phyloP scores from a whole-genome alignment of 2,329 filamentous ascomycete genomes.

The Pochonia chlamydosporia region DNA sequence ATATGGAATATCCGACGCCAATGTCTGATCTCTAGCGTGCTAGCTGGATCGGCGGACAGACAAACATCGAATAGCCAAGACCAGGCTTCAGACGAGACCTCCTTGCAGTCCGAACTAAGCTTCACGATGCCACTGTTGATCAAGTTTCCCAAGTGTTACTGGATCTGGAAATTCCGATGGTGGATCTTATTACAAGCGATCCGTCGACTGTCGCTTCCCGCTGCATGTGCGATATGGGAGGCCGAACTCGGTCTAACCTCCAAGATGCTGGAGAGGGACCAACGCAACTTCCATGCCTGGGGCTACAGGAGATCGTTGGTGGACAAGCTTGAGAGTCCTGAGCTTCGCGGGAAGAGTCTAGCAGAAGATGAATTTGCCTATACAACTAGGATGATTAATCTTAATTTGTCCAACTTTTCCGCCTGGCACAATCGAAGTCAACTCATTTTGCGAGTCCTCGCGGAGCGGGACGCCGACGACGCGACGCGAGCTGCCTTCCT shows the following conservation, averaged over 20 bases:
- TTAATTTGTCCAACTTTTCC: conserved; percentile 3
- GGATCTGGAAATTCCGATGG: conserved; percentile 1
- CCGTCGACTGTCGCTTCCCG: not conserved
- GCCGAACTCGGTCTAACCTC: not conserved
- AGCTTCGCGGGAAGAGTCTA: not conserved
- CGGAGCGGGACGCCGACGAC: not conserved
- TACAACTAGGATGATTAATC: not conserved
- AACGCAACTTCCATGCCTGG: conserved; percentile 4
- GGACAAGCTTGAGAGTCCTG: not conserved
- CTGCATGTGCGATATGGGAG: not conserved
- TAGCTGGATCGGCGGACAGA: conserved; percentile 31
- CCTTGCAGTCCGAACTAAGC: not conserved
- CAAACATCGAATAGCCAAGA: too few relatives aligned
- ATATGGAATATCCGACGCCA: conserved; percentile 84
- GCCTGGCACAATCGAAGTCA: conserved; percentile 4
- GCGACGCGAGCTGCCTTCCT: not conserved
- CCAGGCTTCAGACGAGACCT: not conserved
- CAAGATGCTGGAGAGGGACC: not conserved
- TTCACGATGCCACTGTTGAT: not conserved
- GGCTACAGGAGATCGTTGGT: conserved; percentile 1
- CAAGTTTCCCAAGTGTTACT: not conserved
- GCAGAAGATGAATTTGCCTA: conserved; percentile 1
- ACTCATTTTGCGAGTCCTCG: not conserved
- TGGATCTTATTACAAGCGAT: not conserved
- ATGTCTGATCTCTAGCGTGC: conserved; percentile 55